phyloP scores from a whole-genome alignment of 768 basidiomycete species.

The Rickenella mellea region DNA sequence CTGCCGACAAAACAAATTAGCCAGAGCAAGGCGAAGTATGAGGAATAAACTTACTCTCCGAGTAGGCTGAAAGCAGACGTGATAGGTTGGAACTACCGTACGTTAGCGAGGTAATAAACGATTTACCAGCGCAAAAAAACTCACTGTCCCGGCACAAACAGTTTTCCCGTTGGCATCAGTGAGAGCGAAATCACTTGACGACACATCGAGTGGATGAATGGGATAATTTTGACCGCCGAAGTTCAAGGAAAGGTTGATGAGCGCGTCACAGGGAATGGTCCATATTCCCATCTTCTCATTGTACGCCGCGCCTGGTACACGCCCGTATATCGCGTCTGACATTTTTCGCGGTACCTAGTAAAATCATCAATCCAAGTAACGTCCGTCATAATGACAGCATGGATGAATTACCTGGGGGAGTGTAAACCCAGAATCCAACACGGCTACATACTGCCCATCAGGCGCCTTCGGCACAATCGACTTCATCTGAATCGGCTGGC shows the following conservation, averaged over 20 bases:
- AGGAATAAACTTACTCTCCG: not conserved
- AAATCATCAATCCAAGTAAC: constrained; percentile 8
- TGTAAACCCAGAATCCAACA: constrained; percentile 66
- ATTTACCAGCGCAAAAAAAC: constrained; percentile 10
- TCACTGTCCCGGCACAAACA: constrained; percentile 35
- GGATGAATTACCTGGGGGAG: constrained; percentile 53
- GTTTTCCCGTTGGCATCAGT: constrained; percentile 15
- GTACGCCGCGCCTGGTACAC: constrained; percentile 43
- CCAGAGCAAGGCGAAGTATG: too few species aligned
- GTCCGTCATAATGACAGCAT: constrained; percentile 7
- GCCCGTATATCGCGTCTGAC: constrained; percentile 52
- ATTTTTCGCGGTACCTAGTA: constrained; percentile 27
- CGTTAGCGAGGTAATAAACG: not conserved
- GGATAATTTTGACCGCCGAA: constrained; percentile 49
- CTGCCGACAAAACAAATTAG: not conserved
- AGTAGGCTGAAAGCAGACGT: constrained; percentile 36
- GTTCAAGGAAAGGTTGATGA: constrained; percentile 57
- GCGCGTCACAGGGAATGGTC: constrained; percentile 52
- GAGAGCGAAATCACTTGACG: constrained; percentile 18
- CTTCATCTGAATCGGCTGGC: constrained; percentile 33
- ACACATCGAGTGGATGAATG: constrained; percentile 59
- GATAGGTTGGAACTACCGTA: constrained; percentile 57
- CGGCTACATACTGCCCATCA: constrained; percentile 37
- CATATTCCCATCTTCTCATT: constrained; percentile 37
- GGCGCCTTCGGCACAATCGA: constrained; percentile 32